Evolutionary conservation across 495 filamentous ascomycete species (phyloP), one percentile per base, ranked within the genome.

Genomic region (Gamarada debralockiae): DNA sequence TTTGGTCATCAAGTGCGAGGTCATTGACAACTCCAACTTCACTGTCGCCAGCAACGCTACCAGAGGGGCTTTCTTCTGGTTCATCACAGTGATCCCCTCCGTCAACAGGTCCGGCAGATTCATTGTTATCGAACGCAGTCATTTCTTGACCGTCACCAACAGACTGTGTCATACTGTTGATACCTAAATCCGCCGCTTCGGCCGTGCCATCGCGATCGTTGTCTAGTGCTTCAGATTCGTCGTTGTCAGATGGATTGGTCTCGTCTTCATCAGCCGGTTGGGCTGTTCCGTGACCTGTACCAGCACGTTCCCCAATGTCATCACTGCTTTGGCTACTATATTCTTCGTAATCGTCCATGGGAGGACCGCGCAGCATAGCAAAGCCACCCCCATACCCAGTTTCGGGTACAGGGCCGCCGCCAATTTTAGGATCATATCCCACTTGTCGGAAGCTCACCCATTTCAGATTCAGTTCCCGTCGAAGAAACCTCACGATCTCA

Each of bases 381-480:
- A 52, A 50, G 20, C 56, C 57, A 47, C 57, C 54, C 10, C 52
- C 50, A 24, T 52, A 45, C 33, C 59, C 53, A 23, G 61, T 50
- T 12, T 22, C 60, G 39, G 13, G 20, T 3, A 43, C 40, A 17
- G 9, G 21, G 7, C 17, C 10, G 3, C 40, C 40, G 4, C 40
- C 40, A 23, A 43, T 15, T 14, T 43, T 7, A 3, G 9, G 15
- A 6, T 43, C 40, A 23, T 43, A 89, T 50, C 81, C 77, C 33
- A 87, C 79, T 33, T 78, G 70, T 15, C 78, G 70, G 14, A 88
- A 65, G 48, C 81, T 80, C 22, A 87, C 70, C 63, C 77, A 81
- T 15, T 85, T 75, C 3, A 87, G 63, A 13, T 73, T 64, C 76
- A 88, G 81, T 47, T 84, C 76, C 3, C 73, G 64, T 22, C 80